A percentile compares a stretch with the other conserved stretches of the same genome.
Conservation (phyloP, 2,329 filamentous ascomycete genomes). For the Paraconiothyrium sp. region DNA sequence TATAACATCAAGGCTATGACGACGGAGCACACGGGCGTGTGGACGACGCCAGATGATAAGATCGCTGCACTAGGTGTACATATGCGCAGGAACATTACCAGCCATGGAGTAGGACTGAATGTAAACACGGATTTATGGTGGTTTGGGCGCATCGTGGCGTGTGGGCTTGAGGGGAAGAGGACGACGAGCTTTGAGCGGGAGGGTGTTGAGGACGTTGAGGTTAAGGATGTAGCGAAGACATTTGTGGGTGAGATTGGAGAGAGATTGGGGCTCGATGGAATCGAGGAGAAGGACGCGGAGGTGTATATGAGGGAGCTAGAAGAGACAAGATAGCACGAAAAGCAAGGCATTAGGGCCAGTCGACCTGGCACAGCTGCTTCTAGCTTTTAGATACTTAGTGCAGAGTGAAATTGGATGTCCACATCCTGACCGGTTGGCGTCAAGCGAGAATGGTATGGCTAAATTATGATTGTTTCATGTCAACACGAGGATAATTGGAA, state of each 20-base stretch:
- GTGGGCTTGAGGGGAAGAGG: conserved; percentile 81
- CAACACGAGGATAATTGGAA: too few species aligned
- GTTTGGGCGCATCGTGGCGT: conserved; percentile 84
- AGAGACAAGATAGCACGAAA: not conserved
- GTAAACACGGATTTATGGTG: conserved; percentile 70
- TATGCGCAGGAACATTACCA: conserved; percentile 81
- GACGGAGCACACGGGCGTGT: conserved; percentile 85
- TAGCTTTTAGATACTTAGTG: too few species aligned
- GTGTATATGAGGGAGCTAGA: conserved; percentile 24
- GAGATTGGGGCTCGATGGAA: conserved; percentile 34
- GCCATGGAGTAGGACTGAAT: conserved; percentile 85
- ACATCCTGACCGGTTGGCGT: too few species aligned
- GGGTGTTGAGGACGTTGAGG: conserved; percentile 47
- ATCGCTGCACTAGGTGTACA: conserved; percentile 95
- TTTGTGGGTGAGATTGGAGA: conserved; percentile 55
- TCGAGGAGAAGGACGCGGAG: conserved; percentile 30
- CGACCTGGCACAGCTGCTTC: not conserved
- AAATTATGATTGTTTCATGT: too few species aligned
- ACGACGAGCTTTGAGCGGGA: conserved; percentile 78
- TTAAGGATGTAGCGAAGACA: conserved; percentile 50
- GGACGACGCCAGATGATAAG: conserved; percentile 69
- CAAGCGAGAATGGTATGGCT: too few species aligned
- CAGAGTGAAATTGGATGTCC: too few species aligned
- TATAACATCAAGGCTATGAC: conserved; percentile 71
- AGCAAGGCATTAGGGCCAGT: not conserved